phyloP scores from a whole-genome alignment of 2,329 filamentous ascomycete species.

The Sarocladium strictum region DNA sequence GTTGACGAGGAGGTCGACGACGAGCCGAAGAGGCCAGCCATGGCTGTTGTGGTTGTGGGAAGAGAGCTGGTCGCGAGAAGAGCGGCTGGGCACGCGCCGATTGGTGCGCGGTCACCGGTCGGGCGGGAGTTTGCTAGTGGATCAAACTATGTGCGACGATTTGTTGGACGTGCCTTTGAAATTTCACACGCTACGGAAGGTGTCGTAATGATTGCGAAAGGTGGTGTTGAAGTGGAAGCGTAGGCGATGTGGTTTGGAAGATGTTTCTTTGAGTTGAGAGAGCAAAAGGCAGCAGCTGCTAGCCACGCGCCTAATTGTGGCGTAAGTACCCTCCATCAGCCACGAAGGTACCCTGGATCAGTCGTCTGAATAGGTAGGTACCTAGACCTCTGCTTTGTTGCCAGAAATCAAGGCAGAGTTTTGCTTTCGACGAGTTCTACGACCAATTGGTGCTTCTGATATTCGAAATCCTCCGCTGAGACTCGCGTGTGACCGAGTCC shows the following conservation, averaged over 20 bases:
- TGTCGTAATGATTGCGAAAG: too few species aligned
- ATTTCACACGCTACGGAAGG: too few species aligned
- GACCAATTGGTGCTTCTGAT: too few species aligned
- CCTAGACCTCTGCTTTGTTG: too few species aligned
- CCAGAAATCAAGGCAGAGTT: too few species aligned
- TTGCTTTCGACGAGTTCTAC: too few species aligned
- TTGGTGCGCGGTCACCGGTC: background rate
- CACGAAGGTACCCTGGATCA: too few species aligned
- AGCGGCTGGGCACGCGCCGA: background rate
- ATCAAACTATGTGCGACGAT: too few species aligned
- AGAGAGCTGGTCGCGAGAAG: background rate
- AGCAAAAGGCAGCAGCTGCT: conserved; percentile 8
- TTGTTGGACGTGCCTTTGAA: too few species aligned
- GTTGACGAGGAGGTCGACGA: conserved; percentile 46
- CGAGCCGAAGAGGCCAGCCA: conserved; percentile 59
- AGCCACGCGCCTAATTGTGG: conserved; percentile 8
- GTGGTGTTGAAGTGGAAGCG: background rate
- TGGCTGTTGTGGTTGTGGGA: conserved; percentile 23
- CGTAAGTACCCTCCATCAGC: background rate
- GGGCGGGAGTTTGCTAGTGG: background rate
- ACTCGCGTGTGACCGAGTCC: too few species aligned
- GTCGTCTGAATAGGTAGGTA: too few species aligned
- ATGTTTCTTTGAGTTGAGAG: background rate
- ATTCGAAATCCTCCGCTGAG: too few species aligned
- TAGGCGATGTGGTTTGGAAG: background rate